Evolutionary conservation across 768 basidiomycete genomes (phyloP).

Genomic region (Stropharia rugosoannulata): DNA sequence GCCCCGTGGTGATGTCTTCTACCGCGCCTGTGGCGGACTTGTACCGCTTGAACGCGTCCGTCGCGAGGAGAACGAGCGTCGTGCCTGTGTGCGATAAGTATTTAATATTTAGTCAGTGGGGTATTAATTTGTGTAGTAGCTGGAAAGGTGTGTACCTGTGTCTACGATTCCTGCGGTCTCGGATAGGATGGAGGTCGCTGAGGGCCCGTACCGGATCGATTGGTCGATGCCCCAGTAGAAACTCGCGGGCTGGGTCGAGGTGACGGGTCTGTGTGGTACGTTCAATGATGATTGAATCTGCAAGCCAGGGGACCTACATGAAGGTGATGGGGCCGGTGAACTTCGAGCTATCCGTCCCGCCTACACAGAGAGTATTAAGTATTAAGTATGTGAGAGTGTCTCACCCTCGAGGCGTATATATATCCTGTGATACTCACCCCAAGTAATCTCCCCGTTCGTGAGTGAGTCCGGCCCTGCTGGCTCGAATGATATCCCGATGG

Average conservation of each 20-base stretch:
- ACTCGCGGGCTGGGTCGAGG: conserved; percentile 39
- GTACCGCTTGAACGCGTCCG: conserved; percentile 46
- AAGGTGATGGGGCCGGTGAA: conserved; percentile 9
- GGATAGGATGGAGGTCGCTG: conserved; percentile 38
- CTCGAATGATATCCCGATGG: conserved; percentile 50
- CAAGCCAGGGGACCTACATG: conserved; percentile 1
- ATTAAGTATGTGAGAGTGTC: too few species aligned
- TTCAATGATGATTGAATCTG: too few species aligned
- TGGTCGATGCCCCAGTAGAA: conserved; percentile 60
- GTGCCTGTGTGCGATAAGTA: conserved; percentile 39
- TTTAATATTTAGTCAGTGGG: too few species aligned
- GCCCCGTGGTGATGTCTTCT: conserved; percentile 32
- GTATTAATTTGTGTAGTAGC: too few species aligned
- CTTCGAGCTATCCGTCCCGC: conserved; percentile 41
- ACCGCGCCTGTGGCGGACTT: conserved; percentile 41
- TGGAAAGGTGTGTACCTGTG: conserved; percentile 32
- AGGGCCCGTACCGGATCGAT: conserved; percentile 43
- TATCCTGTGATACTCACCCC: conserved; percentile 27
- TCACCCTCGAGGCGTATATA: too few species aligned
- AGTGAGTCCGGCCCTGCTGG: conserved; percentile 25
- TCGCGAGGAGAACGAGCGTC: conserved; percentile 46
- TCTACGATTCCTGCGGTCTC: conserved; percentile 56
- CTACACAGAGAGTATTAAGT: background rate
- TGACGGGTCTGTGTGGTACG: conserved; percentile 37
- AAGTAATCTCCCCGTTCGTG: conserved; percentile 52